Conservation (phyloP, 116 monocot species). For the Papilionanthe hybrid region DNA sequence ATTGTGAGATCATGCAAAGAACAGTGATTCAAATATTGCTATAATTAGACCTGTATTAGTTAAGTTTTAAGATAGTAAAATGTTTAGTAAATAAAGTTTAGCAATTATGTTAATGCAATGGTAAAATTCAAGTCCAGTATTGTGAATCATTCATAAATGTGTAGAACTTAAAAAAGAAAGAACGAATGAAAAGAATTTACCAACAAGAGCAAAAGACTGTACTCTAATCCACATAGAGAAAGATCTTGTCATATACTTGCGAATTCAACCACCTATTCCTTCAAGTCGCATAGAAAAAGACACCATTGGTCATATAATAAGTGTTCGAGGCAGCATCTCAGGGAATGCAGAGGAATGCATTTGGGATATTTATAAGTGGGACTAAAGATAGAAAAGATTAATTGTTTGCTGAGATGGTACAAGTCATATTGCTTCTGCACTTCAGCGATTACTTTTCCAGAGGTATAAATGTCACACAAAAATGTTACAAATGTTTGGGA, state of each 20-base stretch:
- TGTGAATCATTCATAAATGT: neutral
- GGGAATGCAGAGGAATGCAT: neutral
- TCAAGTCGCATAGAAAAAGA: neutral
- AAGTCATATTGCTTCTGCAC: neutral
- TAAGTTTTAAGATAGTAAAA: neutral
- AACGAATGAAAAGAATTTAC: neutral
- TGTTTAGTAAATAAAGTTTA: neutral
- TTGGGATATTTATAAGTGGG: neutral
- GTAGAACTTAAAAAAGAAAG: neutral
- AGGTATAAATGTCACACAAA: too few relatives aligned
- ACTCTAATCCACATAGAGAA: neutral
- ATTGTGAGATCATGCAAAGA: neutral
- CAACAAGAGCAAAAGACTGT: neutral
- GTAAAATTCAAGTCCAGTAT: neutral
- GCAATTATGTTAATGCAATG: neutral
- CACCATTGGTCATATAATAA: neutral
- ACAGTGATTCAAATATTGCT: slow-evolving; percentile 3
- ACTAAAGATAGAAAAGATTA: neutral
- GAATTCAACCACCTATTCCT: neutral
- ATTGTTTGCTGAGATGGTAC: neutral
- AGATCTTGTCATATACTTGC: neutral
- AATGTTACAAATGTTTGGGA: too few relatives aligned
- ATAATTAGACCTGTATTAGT: neutral
- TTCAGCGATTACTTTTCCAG: too few relatives aligned
- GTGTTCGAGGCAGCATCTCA: neutral